Evolutionary conservation across 495 filamentous ascomycete species (phyloP).

Genomic region (Tetracladium setigerum): DNA sequence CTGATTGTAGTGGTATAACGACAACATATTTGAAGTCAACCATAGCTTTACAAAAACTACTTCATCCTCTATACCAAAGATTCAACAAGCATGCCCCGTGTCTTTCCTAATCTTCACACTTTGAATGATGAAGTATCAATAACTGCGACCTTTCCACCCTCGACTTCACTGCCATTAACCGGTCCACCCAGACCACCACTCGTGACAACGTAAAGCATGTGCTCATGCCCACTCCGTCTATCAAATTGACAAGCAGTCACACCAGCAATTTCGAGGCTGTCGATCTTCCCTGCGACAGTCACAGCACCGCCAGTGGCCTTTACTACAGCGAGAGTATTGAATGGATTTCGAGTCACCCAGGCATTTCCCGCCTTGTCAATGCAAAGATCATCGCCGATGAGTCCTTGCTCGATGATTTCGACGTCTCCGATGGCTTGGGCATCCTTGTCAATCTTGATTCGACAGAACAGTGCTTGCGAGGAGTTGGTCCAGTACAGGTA

Average conservation of each 20-base stretch:
- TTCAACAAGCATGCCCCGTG: too few relatives aligned
- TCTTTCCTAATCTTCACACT: too few relatives aligned
- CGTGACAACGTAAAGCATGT: constrained; percentile 23
- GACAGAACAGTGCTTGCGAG: constrained; percentile 20
- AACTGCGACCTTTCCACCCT: constrained; percentile 26
- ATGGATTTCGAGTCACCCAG: constrained; percentile 22
- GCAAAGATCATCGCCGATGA: constrained; percentile 22
- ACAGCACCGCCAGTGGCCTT: constrained; percentile 9
- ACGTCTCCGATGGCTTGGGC: constrained; percentile 13
- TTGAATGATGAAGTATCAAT: constrained; percentile 18
- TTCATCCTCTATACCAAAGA: too few relatives aligned
- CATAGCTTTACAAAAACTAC: too few relatives aligned
- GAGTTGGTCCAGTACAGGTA: constrained; percentile 33
- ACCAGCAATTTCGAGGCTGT: constrained; percentile 22
- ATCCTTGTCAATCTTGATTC: constrained; percentile 22
- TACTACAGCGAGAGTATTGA: constrained; percentile 18
- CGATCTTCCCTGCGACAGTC: constrained; percentile 16
- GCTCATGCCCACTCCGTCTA: constrained; percentile 11
- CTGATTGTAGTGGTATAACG: too few relatives aligned
- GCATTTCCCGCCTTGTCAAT: constrained; percentile 22
- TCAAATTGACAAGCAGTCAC: constrained; percentile 22
- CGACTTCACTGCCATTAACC: constrained; percentile 25
- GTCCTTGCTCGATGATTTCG: constrained; percentile 1
- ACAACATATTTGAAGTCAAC: too few relatives aligned
- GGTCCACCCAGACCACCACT: constrained; percentile 17